Evolutionary conservation across 73 alveolate species (phyloP).

Genomic region (Tetrahymena malaccensis): DNA sequence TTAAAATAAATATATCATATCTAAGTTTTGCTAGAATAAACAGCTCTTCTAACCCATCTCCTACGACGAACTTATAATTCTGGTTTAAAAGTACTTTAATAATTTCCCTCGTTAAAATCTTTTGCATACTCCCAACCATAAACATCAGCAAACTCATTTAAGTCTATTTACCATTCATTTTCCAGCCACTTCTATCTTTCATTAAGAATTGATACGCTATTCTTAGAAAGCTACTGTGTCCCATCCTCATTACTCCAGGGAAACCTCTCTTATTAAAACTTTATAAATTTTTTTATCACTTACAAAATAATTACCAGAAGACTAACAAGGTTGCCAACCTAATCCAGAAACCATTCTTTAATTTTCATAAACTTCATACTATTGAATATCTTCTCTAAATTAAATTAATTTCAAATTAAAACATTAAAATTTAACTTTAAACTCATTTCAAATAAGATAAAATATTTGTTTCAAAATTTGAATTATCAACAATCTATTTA

Average conservation of each 20-base stretch:
- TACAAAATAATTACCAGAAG: neutral
- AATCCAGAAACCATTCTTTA: neutral
- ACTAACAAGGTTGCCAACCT: neutral
- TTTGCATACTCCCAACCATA: neutral
- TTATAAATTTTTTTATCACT: neutral
- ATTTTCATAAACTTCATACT: neutral
- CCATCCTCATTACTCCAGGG: neutral
- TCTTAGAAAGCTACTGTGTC: neutral
- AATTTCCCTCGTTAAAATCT: neutral
- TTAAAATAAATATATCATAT: neutral
- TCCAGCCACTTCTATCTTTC: neutral
- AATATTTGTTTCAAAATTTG: too few relatives aligned
- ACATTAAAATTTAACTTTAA: too few relatives aligned
- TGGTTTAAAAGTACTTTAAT: neutral
- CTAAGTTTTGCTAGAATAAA: neutral
- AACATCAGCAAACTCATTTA: neutral
- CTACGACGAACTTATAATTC: neutral
- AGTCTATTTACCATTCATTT: neutral
- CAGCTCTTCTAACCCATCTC: neutral
- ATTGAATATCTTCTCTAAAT: neutral
- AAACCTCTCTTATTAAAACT: neutral
- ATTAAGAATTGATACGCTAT: neutral
- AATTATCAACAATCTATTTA: too few relatives aligned
- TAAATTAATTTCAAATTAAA: too few relatives aligned
- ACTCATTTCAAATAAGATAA: too few relatives aligned